These are phyloP conservation scores for Lepiota brunneoincarnata DNA, from an alignment of 768 basidiomycete species.

Conservation along the genomic window DNA sequence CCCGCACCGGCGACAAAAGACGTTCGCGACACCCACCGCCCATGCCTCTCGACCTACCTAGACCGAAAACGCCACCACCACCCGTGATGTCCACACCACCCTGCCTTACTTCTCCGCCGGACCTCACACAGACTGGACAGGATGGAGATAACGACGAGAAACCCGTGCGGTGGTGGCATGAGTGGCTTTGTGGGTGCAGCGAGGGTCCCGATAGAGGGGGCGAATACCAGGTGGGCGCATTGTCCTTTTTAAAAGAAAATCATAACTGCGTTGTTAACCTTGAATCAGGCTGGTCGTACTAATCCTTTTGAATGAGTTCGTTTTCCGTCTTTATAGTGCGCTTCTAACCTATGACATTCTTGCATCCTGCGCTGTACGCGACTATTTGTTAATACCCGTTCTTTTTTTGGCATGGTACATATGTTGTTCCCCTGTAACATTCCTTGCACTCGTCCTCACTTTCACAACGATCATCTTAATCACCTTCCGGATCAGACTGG, in stretches of 20 bases:
- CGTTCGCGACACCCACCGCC: constrained; percentile 37
- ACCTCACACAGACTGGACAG: constrained; percentile 13
- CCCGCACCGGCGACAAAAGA: neutral
- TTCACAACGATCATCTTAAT: too few relatives aligned
- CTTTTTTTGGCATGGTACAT: neutral
- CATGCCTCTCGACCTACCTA: constrained; percentile 58
- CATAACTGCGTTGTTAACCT: neutral
- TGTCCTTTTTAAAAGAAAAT: neutral
- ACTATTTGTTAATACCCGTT: neutral
- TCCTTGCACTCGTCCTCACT: too few relatives aligned
- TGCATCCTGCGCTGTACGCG: neutral
- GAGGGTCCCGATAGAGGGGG: constrained; percentile 75
- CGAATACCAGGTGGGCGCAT: constrained; percentile 57
- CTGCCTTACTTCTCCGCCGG: constrained; percentile 22
- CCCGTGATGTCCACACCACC: constrained; percentile 24
- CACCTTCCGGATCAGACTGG: too few relatives aligned
- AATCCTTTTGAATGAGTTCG: constrained; percentile 54
- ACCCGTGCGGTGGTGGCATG: constrained; percentile 75
- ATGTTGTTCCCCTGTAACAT: too few relatives aligned
- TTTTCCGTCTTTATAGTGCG: neutral
- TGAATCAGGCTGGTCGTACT: constrained; percentile 66
- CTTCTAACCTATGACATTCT: neutral
- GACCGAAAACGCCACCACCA: constrained; percentile 35
- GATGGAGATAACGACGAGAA: constrained; percentile 29
- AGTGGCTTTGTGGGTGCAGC: constrained; percentile 79